Conservation (phyloP, 2,329 filamentous ascomycete genomes). For the Paraphoma chrysanthemicola region DNA sequence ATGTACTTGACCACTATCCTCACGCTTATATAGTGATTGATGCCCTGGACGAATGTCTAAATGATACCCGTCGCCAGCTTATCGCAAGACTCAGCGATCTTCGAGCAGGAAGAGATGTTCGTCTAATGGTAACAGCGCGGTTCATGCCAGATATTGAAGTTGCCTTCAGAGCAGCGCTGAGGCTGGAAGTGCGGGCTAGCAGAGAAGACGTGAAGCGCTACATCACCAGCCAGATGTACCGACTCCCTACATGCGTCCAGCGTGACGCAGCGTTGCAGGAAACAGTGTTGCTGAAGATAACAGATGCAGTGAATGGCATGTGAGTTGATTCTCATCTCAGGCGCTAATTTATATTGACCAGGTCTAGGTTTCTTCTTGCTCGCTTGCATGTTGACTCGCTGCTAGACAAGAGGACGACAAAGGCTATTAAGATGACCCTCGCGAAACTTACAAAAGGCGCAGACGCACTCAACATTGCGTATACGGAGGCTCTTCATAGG, state of each 20-base stretch:
- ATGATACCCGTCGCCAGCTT: slow-evolving; percentile 12
- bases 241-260: slow-evolving; percentile 22
- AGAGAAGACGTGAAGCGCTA: slow-evolving; percentile 24
- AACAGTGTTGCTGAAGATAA: slow-evolving; percentile 20
- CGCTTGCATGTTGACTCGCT: slow-evolving; percentile 16
- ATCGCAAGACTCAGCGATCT: slow-evolving; percentile 2
- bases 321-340: not conserved
- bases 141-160: slow-evolving; percentile 15
- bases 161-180: slow-evolving; percentile 4
- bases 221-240: slow-evolving; percentile 14
- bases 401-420: slow-evolving; percentile 8
- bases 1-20: slow-evolving; percentile 7
- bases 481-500: slow-evolving; percentile 25
- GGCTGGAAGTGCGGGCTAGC: slow-evolving; percentile 22
- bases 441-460: slow-evolving; percentile 5
- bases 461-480: slow-evolving; percentile 9
- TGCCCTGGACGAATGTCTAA: slow-evolving; percentile 43
- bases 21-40: slow-evolving; percentile 34
- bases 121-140: slow-evolving; percentile 23
- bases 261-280: slow-evolving; percentile 15
- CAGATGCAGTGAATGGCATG: slow-evolving; percentile 13
- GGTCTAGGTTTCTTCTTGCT: slow-evolving; percentile 18
- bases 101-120: not conserved
- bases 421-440: slow-evolving; percentile 6
- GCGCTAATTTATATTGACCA: not conserved